Evolutionary conservation across 495 filamentous ascomycete species (phyloP).

Genomic region (Achaetomiella virescens): DNA sequence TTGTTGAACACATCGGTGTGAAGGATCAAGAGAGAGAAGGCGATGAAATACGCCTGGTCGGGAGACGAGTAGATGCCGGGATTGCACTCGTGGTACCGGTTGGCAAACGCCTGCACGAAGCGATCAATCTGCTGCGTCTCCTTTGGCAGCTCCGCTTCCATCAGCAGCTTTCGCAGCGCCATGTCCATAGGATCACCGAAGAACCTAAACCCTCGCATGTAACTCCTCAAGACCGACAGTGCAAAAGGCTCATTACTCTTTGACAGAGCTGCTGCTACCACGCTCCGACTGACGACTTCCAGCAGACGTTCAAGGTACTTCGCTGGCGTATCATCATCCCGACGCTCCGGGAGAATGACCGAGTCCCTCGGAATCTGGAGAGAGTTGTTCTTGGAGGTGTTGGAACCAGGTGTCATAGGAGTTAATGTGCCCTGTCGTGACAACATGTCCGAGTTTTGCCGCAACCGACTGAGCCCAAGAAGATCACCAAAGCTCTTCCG

Average conservation of each 20-base stretch:
- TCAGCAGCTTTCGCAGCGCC: constrained; percentile 88
- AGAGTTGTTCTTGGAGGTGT: constrained; percentile 64
- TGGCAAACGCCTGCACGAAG: constrained; percentile 87
- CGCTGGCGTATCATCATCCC: constrained; percentile 84
- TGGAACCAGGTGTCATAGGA: constrained; percentile 58
- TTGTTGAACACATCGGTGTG: constrained; percentile 99
- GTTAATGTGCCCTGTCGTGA: constrained; percentile 56
- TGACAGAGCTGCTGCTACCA: constrained; percentile 73
- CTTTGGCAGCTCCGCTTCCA: constrained; percentile 93
- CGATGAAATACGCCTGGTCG: constrained; percentile 96
- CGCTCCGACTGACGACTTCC: constrained; percentile 66
- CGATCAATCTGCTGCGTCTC: constrained; percentile 98
- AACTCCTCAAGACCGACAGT: constrained; percentile 76
- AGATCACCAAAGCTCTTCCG: constrained; percentile 87
- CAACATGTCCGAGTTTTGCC: constrained; percentile 65
- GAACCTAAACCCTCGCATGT: constrained; percentile 90
- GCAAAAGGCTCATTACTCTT: constrained; percentile 81
- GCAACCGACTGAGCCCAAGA: constrained; percentile 66
- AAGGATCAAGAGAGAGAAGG: constrained; percentile 91
- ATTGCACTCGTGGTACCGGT: constrained; percentile 97
- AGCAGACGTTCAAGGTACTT: constrained; percentile 81
- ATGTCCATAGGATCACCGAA: constrained; percentile 97
- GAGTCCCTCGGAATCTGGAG: constrained; percentile 55
- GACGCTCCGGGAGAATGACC: constrained; percentile 67
- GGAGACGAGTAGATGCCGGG: constrained; percentile 86